These are phyloP conservation scores for Mariannaea sp. DNA, from an alignment of 2,329 filamentous ascomycete species.

Conservation along the genomic window DNA sequence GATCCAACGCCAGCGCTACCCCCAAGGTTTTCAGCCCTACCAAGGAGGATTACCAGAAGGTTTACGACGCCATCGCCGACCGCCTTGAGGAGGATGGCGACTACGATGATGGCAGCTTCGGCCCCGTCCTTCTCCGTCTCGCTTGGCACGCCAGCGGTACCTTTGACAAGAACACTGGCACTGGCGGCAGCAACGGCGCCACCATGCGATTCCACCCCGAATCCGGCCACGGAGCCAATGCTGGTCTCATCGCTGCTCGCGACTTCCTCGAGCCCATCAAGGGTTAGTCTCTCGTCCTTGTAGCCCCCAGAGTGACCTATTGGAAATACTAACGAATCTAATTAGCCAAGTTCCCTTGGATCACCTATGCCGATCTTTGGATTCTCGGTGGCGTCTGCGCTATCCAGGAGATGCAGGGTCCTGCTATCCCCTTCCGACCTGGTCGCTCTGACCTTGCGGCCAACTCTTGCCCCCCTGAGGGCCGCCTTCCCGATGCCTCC, in stretches of 20 bases:
- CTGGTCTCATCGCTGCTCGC: constrained; percentile 82
- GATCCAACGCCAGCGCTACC: constrained; percentile 52
- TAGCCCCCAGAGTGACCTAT: background rate
- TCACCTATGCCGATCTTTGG: constrained; percentile 95
- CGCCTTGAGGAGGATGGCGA: constrained; percentile 86
- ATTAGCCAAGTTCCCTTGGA: constrained; percentile 81
- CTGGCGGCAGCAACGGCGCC: constrained; percentile 92
- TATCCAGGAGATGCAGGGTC: constrained; percentile 95
- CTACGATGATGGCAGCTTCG: constrained; percentile 96
- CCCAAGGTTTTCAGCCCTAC: constrained; percentile 71
- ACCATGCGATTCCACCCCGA: constrained; percentile 97
- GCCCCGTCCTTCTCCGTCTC: constrained; percentile 85
- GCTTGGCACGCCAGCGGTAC: constrained; percentile 96
- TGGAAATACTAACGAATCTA: constrained; percentile 13
- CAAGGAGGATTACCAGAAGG: constrained; percentile 90
- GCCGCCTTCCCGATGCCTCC: constrained; percentile 78
- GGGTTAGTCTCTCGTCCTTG: constrained; percentile 53
- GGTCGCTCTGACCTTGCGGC: constrained; percentile 82
- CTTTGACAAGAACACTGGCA: constrained; percentile 84
- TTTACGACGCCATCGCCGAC: constrained; percentile 85
- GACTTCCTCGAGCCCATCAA: constrained; percentile 95
- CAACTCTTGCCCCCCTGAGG: constrained; percentile 88
- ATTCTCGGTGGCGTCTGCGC: constrained; percentile 84
- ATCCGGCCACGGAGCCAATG: constrained; percentile 89
- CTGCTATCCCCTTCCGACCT: constrained; percentile 83